Conservation (phyloP, 768 basidiomycete species). For the Gymnopilus dilepis region DNA sequence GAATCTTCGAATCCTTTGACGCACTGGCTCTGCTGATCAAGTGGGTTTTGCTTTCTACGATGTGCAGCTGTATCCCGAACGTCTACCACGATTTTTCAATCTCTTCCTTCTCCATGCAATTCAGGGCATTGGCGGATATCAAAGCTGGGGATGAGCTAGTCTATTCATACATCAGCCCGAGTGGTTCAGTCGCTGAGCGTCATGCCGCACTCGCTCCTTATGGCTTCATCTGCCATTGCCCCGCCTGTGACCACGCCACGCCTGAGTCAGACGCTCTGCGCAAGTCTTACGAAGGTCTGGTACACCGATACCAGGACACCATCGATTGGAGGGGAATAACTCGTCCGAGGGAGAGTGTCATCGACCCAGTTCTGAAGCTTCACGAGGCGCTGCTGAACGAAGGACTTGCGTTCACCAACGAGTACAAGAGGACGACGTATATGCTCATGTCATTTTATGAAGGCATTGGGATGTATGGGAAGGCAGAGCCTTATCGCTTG, state of each 20-base stretch:
- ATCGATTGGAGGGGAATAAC: too few relatives aligned
- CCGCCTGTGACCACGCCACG: conserved; percentile 2
- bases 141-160: too few relatives aligned
- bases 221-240: conserved; percentile 5
- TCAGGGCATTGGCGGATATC: too few relatives aligned
- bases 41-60: too few relatives aligned
- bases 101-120: too few relatives aligned
- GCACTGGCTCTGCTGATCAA: too few relatives aligned
- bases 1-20: too few relatives aligned
- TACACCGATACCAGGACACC: not conserved
- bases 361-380: not conserved
- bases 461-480: not conserved
- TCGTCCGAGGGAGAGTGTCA: not conserved
- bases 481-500: not conserved
- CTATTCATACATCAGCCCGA: conserved; percentile 30
- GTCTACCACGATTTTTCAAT: too few relatives aligned
- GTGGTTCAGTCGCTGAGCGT: conserved; percentile 18
- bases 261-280: not conserved
- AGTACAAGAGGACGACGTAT: not conserved
- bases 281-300: not conserved
- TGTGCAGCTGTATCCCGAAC: too few relatives aligned
- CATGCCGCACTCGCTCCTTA: not conserved
- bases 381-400: not conserved
- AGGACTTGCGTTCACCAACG: not conserved
- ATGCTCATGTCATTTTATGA: not conserved